Evolutionary conservation across 2,329 filamentous ascomycete genomes (phyloP).

Genomic region (Parastagonospora avenae): DNA sequence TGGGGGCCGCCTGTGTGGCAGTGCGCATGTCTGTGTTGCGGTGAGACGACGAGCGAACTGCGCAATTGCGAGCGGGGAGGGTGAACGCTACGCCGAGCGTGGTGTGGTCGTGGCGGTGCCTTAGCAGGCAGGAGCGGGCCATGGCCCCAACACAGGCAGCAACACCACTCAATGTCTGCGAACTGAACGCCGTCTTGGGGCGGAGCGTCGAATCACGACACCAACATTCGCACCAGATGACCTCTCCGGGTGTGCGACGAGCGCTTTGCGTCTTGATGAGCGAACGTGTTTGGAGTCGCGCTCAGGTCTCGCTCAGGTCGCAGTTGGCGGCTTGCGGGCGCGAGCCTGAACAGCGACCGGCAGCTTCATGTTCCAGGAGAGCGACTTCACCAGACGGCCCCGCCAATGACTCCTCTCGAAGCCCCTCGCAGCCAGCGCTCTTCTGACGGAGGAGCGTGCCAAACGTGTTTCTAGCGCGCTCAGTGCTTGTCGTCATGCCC

Average conservation of each 20-base stretch:
- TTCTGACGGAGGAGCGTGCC: constrained; percentile 29
- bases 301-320: constrained; percentile 15
- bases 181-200: constrained; percentile 24
- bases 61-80: constrained; percentile 19
- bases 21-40: constrained; percentile 25
- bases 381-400: constrained; percentile 8
- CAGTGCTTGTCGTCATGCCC: constrained; percentile 36
- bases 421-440: constrained; percentile 16
- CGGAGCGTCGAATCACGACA: constrained; percentile 20
- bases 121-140: constrained; percentile 5
- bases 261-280: constrained; percentile 2
- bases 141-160: constrained; percentile 17
- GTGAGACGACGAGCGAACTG: constrained; percentile 27
- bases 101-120: constrained; percentile 28
- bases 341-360: constrained; percentile 7
- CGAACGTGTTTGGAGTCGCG: constrained; percentile 24
- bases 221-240: constrained; percentile 10
- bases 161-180: constrained; percentile 19
- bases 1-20: constrained; percentile 20
- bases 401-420: constrained; percentile 17
- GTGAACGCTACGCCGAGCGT: constrained; percentile 12
- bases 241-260: constrained; percentile 16
- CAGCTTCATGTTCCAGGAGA: constrained; percentile 10
- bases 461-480: constrained; percentile 23
- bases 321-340: constrained; percentile 23